Evolutionary conservation across 163 green algal genomes (phyloP), one percentile per base, ranked within the genome.

Genomic region (Chloromonas sp.): DNA sequence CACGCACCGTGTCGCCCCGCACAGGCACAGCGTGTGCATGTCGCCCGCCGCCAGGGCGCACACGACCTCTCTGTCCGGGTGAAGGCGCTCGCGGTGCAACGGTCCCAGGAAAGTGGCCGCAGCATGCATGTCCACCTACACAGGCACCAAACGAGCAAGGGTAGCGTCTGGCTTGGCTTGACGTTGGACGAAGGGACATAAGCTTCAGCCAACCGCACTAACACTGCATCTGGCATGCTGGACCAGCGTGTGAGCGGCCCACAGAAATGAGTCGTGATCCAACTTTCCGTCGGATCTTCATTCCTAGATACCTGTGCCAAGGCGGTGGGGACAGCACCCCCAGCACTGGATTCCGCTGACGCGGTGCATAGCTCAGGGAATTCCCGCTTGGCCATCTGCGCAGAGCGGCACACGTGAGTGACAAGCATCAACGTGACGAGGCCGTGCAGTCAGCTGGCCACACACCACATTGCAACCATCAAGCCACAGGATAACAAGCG

Each of bases 21-120:
- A 88, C 82, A 88, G 57, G 70, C 82, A 86, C 61, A 89, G 57
- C 11, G 86, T 89, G 70, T 89, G 86, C 0, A 79, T 70, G 60
- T 87, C 86, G 0, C 86, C 86, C 1, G 81, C 84, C n/a, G 86
- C 86, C 80, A 89, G 79, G 58, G 82, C 60, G 62, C 83, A 78
- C 76, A 83, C 59, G 60, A 60, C 14, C 81, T 89, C 14, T 71
- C 66, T 81, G 36, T n/a, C 3, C 61, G n/a, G 58, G 61, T 14
- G 66, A 58, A 59, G 60, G 62, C 57, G 79, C 83, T 60, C 11
- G 14, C 71, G 66, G n/a, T n/a, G 14, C 60, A 14, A 61, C 70
- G 0, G 36, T 11, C 81, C 78, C 66, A 74, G 71, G 5, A 58
- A 14, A 11, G 13, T 36, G 71, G 60, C 79, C 79, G 60, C 60